Evolutionary conservation across 208 protist genomes (phyloP), one percentile per base, ranked within the genome.

Genomic region (Leishmania arabica): DNA sequence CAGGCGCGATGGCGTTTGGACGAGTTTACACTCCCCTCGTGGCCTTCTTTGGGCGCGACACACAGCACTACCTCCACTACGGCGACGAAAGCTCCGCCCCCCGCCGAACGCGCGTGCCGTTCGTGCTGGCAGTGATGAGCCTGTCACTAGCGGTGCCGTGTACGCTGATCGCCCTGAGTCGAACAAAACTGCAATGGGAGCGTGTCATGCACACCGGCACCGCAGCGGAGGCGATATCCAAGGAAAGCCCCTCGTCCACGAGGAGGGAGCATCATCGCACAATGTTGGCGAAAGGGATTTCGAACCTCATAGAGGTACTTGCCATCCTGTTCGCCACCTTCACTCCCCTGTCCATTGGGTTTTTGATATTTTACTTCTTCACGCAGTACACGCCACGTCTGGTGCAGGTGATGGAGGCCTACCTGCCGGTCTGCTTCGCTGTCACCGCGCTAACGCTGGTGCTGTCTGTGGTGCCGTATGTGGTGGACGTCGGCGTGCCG

Each of bases 381-480:
- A 77, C 85, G 13, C 93, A 89, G 75, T 89, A 89, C 75, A 90
- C 88, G 0, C 78, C 84, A 11, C 62, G 80, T 6, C 56, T 95
- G n/a, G 62, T 88, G 64, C 72, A 71, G 19, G 71, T 79, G 13
- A 69, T 95, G 42, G 81, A 89, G 62, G 77, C 56, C 40, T 88
- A 75, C 80, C 71, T 93, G n/a, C 87, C 83, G 0, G 27, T 88
- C 64, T 71, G 84, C 54, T 70, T 91, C 13, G 40, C 78, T 17
- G 60, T 87, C 11, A 78, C 82, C 24, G n/a, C 75, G 9, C 34
- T 86, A 47, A 84, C 86, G 69, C 73, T 95, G 77, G n/a, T 80
- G 53, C 65, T 95, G 42, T 94, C 93, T 3, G 70, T 95, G 17
- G 81, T 94, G n/a, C 89, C 89, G 45, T 91, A 95, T 84, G 70